phyloP scores from a whole-genome alignment of 495 filamentous ascomycete species.

The Lasiosphaeria miniovina region DNA sequence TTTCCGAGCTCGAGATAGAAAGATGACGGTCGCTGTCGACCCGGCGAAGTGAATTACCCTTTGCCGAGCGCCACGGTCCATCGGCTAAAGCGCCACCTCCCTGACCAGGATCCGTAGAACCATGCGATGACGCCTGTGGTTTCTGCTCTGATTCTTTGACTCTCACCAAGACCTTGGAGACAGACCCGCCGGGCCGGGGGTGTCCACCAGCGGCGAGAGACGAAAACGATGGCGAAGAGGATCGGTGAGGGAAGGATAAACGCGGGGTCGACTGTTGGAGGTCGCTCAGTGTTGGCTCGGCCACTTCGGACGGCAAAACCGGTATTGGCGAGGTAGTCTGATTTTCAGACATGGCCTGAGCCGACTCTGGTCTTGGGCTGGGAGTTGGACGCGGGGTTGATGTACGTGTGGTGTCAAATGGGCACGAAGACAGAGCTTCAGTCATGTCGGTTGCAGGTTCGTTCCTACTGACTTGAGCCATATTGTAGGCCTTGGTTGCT shows the following conservation, averaged over 20 bases:
- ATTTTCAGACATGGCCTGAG: background rate
- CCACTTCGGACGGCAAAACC: too few species aligned
- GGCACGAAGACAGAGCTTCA: too few species aligned
- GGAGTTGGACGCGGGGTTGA: background rate
- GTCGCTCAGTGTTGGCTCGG: background rate
- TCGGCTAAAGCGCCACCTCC: background rate
- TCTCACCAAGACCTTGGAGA: background rate
- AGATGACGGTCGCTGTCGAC: constrained; percentile 22
- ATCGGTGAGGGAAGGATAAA: background rate
- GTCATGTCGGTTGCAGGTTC: too few species aligned
- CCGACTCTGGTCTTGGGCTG: background rate
- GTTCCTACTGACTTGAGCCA: too few species aligned
- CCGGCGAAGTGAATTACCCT: constrained; percentile 13
- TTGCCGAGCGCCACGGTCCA: background rate
- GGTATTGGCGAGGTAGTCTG: background rate
- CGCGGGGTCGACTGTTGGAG: background rate
- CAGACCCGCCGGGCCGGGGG: background rate
- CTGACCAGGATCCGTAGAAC: background rate
- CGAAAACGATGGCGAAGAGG: background rate
- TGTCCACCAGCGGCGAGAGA: background rate
- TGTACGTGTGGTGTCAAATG: background rate
- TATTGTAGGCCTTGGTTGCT: too few species aligned
- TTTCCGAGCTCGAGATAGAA: background rate
- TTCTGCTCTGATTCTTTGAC: background rate
- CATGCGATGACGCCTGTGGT: background rate